phyloP scores from a whole-genome alignment of 495 filamentous ascomycete species.

The Penicillium subrubescens region DNA sequence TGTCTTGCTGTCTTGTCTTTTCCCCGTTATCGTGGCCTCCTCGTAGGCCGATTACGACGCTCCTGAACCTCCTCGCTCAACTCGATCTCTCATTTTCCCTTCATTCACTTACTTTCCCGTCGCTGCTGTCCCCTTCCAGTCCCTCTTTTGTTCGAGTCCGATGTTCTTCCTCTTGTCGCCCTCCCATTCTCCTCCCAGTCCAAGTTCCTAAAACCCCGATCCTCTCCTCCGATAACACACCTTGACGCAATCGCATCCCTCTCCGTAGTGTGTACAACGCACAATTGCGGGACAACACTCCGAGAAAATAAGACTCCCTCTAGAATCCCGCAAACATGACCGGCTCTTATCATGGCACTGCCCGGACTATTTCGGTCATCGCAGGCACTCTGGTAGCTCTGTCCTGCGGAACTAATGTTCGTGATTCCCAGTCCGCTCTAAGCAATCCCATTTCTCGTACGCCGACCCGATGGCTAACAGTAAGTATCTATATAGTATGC shows the following conservation, averaged over 20 bases:
- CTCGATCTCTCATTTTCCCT: constrained; percentile 2
- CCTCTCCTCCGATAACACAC: constrained; percentile 8
- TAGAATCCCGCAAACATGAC: constrained; percentile 25
- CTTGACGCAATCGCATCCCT: constrained; percentile 7
- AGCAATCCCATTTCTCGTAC: not conserved
- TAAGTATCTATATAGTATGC: constrained; percentile 70
- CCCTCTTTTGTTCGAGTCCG: constrained; percentile 14
- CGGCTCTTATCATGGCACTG: constrained; percentile 30
- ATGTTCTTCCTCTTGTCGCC: constrained; percentile 14
- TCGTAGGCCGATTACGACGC: constrained; percentile 30
- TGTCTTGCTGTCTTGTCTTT: not conserved
- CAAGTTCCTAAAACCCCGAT: constrained; percentile 11
- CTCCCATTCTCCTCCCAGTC: constrained; percentile 9
- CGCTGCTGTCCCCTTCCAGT: constrained; percentile 5
- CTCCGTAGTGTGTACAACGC: not conserved
- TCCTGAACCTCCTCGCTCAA: constrained; percentile 12
- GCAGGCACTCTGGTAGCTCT: constrained; percentile 86
- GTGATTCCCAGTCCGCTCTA: constrained; percentile 25
- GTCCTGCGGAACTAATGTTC: constrained; percentile 90
- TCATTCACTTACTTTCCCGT: constrained; percentile 6
- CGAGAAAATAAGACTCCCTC: not conserved
- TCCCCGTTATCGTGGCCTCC: constrained; percentile 24
- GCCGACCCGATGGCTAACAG: constrained; percentile 3
- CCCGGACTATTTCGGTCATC: constrained; percentile 72
- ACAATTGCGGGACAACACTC: constrained; percentile 1